phyloP scores from a whole-genome alignment of 2,329 filamentous ascomycete species.

The Metarhizium rileyi region DNA sequence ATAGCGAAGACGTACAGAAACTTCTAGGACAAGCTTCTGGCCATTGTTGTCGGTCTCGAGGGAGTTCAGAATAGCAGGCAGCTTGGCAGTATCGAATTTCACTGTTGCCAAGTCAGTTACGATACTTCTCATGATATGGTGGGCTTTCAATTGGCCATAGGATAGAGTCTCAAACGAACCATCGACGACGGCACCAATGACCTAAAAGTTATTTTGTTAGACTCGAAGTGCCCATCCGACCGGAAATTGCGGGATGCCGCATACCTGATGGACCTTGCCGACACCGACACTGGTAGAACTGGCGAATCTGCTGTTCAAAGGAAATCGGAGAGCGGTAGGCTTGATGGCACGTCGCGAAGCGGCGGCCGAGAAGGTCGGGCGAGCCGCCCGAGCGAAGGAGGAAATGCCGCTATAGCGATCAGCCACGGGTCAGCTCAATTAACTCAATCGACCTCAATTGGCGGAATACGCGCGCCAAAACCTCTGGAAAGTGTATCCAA shows the following conservation, averaged over 20 bases:
- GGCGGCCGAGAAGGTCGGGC: conserved; percentile 49
- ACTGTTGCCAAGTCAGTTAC: conserved; percentile 45
- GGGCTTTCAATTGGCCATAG: not conserved
- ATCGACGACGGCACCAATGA: conserved; percentile 99
- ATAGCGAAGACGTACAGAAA: conserved; percentile 59
- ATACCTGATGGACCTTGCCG: conserved; percentile 62
- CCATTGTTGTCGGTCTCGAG: conserved; percentile 84
- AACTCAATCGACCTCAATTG: conserved; percentile 44
- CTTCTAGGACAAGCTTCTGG: conserved; percentile 92
- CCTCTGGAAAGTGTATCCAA: conserved; percentile 18
- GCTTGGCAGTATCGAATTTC: conserved; percentile 91
- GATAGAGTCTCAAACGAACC: conserved; percentile 50
- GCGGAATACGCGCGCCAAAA: conserved; percentile 12
- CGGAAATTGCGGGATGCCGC: conserved; percentile 14
- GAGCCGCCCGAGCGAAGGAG: conserved; percentile 53
- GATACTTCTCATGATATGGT: not conserved
- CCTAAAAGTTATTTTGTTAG: conserved; percentile 54
- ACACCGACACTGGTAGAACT: conserved; percentile 48
- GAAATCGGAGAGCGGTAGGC: conserved; percentile 45
- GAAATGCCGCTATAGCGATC: conserved; percentile 50
- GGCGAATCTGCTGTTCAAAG: conserved; percentile 48
- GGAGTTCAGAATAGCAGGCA: conserved; percentile 96
- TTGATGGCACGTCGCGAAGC: conserved; percentile 47
- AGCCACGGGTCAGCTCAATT: conserved; percentile 32
- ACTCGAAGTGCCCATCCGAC: conserved; percentile 6